phyloP scores from a whole-genome alignment of 768 basidiomycete genomes.

The Lactifluus piperatus region DNA sequence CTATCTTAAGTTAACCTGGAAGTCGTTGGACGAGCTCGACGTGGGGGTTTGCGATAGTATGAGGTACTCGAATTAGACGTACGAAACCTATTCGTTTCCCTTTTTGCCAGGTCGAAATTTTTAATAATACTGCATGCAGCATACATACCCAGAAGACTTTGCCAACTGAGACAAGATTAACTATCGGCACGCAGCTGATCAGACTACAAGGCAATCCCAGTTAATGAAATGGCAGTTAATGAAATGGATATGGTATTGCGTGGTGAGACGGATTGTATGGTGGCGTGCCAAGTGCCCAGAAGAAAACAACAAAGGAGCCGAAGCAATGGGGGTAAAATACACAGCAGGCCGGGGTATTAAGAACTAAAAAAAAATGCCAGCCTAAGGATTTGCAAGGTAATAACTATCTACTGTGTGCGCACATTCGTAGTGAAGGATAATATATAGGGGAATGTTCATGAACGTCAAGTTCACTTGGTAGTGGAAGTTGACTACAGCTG shows the following conservation, averaged over 20 bases:
- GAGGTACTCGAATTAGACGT: constrained; percentile 99
- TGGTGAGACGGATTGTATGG: constrained; percentile 30
- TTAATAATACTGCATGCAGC: constrained; percentile 41
- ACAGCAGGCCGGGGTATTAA: constrained; percentile 35
- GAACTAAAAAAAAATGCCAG: constrained; percentile 11
- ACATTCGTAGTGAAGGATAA: constrained; percentile 8
- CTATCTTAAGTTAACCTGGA: constrained; percentile 58
- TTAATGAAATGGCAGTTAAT: constrained; percentile 7
- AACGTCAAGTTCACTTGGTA: constrained; percentile 21
- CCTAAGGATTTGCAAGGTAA: constrained; percentile 12
- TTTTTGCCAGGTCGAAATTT: not conserved
- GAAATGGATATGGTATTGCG: constrained; percentile 23
- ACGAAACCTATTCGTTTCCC: constrained; percentile 8
- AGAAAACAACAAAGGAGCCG: constrained; percentile 28
- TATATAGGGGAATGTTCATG: constrained; percentile 15
- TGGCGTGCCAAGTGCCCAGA: constrained; percentile 26
- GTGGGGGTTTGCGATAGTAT: constrained; percentile 99
- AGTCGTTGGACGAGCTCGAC: constrained; percentile 95
- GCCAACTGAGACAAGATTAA: constrained; percentile 99
- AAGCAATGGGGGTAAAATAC: constrained; percentile 35
- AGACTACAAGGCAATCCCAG: no score
- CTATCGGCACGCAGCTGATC: constrained; percentile 27
- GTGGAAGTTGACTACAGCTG: constrained; percentile 15
- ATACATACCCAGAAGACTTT: constrained; percentile 95
- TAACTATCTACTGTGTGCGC: constrained; percentile 16